These are phyloP conservation scores for Xylaria sp. DNA, from an alignment of 2,329 filamentous ascomycete species.

Conservation along the genomic window DNA sequence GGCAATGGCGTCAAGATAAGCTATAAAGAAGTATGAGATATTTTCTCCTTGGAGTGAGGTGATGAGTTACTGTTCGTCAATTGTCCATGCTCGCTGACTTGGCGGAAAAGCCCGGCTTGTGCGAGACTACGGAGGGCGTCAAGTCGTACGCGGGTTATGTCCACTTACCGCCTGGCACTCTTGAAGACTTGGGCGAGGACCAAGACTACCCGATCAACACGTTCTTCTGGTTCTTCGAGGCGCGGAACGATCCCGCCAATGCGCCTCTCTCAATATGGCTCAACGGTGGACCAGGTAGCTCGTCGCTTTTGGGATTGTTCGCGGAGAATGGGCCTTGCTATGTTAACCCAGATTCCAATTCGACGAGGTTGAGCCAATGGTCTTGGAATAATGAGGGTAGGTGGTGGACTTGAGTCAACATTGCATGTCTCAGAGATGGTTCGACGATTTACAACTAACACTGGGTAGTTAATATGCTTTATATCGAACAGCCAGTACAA, in stretches of 20 bases:
- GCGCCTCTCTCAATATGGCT: slow-evolving; percentile 59
- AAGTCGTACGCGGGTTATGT: slow-evolving; percentile 69
- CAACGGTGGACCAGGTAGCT: slow-evolving; percentile 63
- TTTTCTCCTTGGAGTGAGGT: not conserved
- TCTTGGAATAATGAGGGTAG: slow-evolving; percentile 57
- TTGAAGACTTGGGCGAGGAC: slow-evolving; percentile 52
- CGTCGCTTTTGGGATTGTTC: slow-evolving; percentile 59
- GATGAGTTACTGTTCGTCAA: not conserved
- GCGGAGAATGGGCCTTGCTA: slow-evolving; percentile 56
- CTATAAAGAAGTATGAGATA: slow-evolving; percentile 55
- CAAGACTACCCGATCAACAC: slow-evolving; percentile 54
- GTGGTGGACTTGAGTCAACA: not conserved
- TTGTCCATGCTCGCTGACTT: slow-evolving; percentile 1
- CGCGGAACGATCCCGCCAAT: slow-evolving; percentile 39
- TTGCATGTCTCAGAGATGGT: no score
- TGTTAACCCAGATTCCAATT: slow-evolving; percentile 51
- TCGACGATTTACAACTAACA: slow-evolving; percentile 12
- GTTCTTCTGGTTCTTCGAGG: slow-evolving; percentile 47
- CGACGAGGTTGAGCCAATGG: slow-evolving; percentile 60
- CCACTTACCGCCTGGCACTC: slow-evolving; percentile 51
- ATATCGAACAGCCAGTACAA: slow-evolving; percentile 62
- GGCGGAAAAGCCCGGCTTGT: slow-evolving; percentile 56
- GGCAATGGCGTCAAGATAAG: slow-evolving; percentile 63
- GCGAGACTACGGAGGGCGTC: slow-evolving; percentile 59
- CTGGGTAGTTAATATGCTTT: slow-evolving; percentile 57